Evolutionary conservation across 257 asterid species (phyloP), one percentile per base, ranked within the genome.

Genomic region (Paulownia fortunei): DNA sequence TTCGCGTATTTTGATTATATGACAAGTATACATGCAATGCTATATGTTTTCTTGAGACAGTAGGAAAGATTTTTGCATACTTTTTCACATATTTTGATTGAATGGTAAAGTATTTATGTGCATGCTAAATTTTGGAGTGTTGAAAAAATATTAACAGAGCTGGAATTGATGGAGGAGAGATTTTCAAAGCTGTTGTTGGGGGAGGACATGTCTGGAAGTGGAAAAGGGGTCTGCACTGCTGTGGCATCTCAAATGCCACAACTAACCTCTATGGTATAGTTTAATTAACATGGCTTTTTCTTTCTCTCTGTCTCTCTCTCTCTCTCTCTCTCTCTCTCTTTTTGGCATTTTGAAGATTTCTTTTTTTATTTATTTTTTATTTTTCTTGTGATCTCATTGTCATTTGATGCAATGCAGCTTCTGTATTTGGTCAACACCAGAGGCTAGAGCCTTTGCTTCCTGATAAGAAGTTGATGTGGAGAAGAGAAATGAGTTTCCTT

Each of bases 121-220:
- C 21, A 16, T 49, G 56, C 21, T 49, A 10, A 77, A 26, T 16
- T 42, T 23, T 52, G 18, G 42, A 34, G 15, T 21, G 41, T 81
- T 71, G 8, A n/a, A 13, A 59, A 26, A 65, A 21, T 18, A n/a
- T 80, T 55, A n/a, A 62, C 84, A 90, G 99, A 93, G 84, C 79
- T 90, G 10, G 98, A 93, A 73, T 63, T 90, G 95, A 96, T 96
- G 98, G 93, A 92, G 82, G 97, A 96, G 86, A 87, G 94, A 74
- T 93, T 92, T 82, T 89, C 99, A 39, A 88, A 82, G 89, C 85
- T 96, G 76, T 72, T 96, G 61, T 67, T 96, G 13, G 99, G 99
- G 24, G 95, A 92, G 55, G 99, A 96, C 83, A 93, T 93, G 97
- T 93, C 98, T 72, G 99, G 99, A 65, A 72, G 97, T 72, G 99